phyloP scores from a whole-genome alignment of 164 flowering plant species.

The grape (Vitis vinifera) region DNA sequence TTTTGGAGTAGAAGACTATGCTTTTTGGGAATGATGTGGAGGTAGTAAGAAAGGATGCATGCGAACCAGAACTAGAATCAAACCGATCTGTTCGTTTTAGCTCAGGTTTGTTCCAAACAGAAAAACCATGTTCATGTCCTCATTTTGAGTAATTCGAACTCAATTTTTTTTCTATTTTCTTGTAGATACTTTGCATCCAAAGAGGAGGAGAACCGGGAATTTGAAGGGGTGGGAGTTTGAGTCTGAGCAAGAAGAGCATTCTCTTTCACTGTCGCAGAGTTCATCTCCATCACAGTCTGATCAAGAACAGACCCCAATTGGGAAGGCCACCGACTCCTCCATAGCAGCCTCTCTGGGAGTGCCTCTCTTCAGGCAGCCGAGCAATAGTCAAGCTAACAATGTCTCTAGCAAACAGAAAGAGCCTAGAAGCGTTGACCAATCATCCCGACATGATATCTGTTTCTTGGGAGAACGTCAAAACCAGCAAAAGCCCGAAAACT shows the following conservation, averaged over 20 bases:
- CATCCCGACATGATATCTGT: slow-evolving; percentile 27
- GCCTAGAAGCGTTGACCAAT: slow-evolving; percentile 11
- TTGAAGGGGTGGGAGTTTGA: slow-evolving; percentile 46
- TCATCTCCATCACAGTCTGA: slow-evolving; percentile 91
- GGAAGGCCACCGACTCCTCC: slow-evolving; percentile 19
- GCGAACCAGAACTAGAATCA: slow-evolving; percentile 25
- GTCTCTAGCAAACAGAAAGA: slow-evolving; percentile 14
- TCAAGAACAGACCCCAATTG: slow-evolving; percentile 61
- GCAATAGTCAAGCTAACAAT: slow-evolving; percentile 17
- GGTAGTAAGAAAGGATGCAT: slow-evolving; percentile 11
- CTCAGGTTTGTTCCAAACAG: slow-evolving; percentile 37
- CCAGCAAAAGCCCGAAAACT: slow-evolving; percentile 32
- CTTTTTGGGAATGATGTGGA: slow-evolving; percentile 22
- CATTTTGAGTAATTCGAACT: neutral
- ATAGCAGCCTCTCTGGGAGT: slow-evolving; percentile 26
- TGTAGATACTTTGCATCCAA: slow-evolving; percentile 50
- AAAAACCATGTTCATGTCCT: neutral
- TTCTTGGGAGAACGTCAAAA: slow-evolving; percentile 27
- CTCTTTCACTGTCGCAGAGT: slow-evolving; percentile 68
- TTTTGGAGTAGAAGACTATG: slow-evolving; percentile 25
- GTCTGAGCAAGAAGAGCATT: slow-evolving; percentile 81
- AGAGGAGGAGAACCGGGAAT: slow-evolving; percentile 53
- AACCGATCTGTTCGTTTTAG: slow-evolving; percentile 24
- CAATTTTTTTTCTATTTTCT: neutral
- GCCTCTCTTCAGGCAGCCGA: slow-evolving; percentile 33